A percentile compares a stretch with the other conserved stretches of the same genome.
These are phyloP conservation scores for Fusarium scirpi DNA, from an alignment of 2,329 filamentous ascomycete genomes.

Conservation along the genomic window DNA sequence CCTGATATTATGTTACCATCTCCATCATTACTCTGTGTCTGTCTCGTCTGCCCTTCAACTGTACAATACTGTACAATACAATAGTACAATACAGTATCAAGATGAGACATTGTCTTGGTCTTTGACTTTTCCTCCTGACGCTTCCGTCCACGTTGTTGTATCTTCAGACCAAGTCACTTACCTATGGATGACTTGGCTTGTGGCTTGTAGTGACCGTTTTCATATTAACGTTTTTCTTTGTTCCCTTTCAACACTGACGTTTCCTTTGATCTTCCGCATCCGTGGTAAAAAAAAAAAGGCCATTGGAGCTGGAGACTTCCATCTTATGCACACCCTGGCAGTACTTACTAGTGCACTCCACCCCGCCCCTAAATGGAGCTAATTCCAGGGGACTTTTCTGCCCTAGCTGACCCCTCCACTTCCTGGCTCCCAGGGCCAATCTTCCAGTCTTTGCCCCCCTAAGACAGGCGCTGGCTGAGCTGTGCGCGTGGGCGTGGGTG, in stretches of 20 bases:
- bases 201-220: background rate
- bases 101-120: conserved; percentile 20
- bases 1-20: background rate
- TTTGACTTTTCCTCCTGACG: conserved; percentile 30
- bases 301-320: background rate
- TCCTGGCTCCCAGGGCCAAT: background rate
- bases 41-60: background rate
- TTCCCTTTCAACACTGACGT: background rate
- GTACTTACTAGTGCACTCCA: background rate
- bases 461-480: conserved; percentile 18
- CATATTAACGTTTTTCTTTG: conserved; percentile 1
- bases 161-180: conserved; percentile 18
- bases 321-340: conserved; percentile 21
- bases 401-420: conserved; percentile 23
- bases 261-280: background rate
- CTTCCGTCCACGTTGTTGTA: conserved; percentile 16
- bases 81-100: background rate
- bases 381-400: conserved; percentile 36
- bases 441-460: conserved; percentile 4
- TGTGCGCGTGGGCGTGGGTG: conserved; percentile 14
- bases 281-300: conserved; percentile 11
- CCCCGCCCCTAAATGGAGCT: conserved; percentile 15
- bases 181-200: background rate
- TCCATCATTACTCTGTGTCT: background rate
- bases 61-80: background rate